Conservation (phyloP, 805 yeast genomes). For the Cyberlindnera maclurae region DNA sequence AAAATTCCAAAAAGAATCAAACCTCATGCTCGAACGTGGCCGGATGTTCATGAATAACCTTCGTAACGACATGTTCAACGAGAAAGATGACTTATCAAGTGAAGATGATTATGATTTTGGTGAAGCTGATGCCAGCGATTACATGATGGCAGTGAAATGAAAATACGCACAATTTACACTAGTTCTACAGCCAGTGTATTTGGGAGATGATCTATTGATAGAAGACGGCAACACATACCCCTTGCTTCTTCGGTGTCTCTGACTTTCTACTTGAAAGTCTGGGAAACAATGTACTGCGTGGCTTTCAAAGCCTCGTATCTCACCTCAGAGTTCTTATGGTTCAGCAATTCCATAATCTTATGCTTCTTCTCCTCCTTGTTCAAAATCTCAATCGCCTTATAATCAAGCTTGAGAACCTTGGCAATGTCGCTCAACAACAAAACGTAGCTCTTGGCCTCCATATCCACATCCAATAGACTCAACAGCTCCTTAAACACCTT, state of each 20-base stretch:
- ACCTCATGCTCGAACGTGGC: slow-evolving; percentile 16
- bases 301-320: slow-evolving; percentile 93
- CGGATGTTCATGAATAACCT: slow-evolving; percentile 16
- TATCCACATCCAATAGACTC: slow-evolving; percentile 37
- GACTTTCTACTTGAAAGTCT: slow-evolving; percentile 41
- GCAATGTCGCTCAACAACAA: slow-evolving; percentile 65
- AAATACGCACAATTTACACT: neutral
- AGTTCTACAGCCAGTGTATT: neutral
- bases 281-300: slow-evolving; percentile 89
- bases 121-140: slow-evolving; percentile 23
- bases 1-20: slow-evolving; percentile 21
- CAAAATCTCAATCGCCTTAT: slow-evolving; percentile 52
- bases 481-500: slow-evolving; percentile 60
- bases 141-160: slow-evolving; percentile 20
- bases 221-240: neutral
- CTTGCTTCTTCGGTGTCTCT: neutral
- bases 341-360: slow-evolving; percentile 78
- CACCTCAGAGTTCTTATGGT: slow-evolving; percentile 74
- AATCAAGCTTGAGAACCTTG: slow-evolving; percentile 50
- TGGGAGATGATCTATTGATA: neutral
- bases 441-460: slow-evolving; percentile 37
- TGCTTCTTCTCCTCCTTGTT: slow-evolving; percentile 59
- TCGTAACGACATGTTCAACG: slow-evolving; percentile 26
- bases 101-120: slow-evolving; percentile 17
- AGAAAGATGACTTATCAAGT: slow-evolving; percentile 20